phyloP scores from a whole-genome alignment of 2,329 filamentous ascomycete genomes.

The Colletotrichum gigasporum region DNA sequence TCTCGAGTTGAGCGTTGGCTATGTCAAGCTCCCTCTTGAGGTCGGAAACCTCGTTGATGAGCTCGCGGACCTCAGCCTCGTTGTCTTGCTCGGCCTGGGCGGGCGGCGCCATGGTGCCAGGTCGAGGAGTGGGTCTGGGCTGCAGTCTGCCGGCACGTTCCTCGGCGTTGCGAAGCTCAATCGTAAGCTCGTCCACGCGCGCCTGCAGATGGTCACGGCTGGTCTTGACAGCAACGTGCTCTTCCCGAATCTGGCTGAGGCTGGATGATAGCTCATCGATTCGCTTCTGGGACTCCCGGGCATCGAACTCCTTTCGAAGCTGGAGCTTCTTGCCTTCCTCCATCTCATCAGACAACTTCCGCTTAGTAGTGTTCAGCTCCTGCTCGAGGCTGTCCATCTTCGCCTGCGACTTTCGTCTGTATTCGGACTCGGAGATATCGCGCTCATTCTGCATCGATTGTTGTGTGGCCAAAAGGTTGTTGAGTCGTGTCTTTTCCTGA shows the following conservation, averaged over 20 bases:
- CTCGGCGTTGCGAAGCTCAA: slow-evolving; percentile 88
- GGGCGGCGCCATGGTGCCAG: slow-evolving; percentile 52
- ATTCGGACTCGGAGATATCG: slow-evolving; percentile 84
- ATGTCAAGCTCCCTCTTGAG: slow-evolving; percentile 89
- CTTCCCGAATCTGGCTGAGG: slow-evolving; percentile 83
- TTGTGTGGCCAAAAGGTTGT: slow-evolving; percentile 82
- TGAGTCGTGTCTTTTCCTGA: slow-evolving; percentile 86
- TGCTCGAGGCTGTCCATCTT: slow-evolving; percentile 82
- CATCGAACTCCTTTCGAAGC: slow-evolving; percentile 89
- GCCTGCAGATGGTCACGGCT: slow-evolving; percentile 88
- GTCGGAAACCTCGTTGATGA: slow-evolving; percentile 85
- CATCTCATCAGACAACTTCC: slow-evolving; percentile 82
- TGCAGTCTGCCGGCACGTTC: slow-evolving; percentile 86
- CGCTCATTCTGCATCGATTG: slow-evolving; percentile 94
- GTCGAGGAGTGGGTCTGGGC: slow-evolving; percentile 76
- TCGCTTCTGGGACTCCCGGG: slow-evolving; percentile 86
- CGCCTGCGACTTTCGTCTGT: slow-evolving; percentile 79
- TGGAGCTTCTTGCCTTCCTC: slow-evolving; percentile 87
- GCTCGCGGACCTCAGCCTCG: slow-evolving; percentile 77
- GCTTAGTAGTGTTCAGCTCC: slow-evolving; percentile 81
- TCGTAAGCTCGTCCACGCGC: slow-evolving; percentile 86
- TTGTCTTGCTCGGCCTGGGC: slow-evolving; percentile 58
- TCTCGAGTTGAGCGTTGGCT: slow-evolving; percentile 81
- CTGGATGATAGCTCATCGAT: slow-evolving; percentile 91
- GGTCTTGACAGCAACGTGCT: slow-evolving; percentile 86